Evolutionary conservation across 1,139 yeast genomes (phyloP), one percentile per base, ranked within the genome.

Genomic region (Geotrichum carabidarum): DNA sequence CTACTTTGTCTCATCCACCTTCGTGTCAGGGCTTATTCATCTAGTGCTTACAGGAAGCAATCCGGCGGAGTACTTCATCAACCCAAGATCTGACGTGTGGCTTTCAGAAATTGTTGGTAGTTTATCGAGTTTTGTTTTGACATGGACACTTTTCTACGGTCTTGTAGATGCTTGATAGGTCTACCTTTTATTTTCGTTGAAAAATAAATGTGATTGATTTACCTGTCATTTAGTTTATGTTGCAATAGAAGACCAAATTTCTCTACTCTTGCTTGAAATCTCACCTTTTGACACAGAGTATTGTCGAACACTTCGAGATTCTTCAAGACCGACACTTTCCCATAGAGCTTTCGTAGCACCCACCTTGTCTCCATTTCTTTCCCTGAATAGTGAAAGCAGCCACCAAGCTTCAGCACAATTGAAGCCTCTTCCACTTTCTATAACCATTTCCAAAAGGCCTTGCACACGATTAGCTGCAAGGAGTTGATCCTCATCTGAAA

Each of bases 101-200:
- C 53, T 83, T 2, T 80, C 77, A 47, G 81, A 84, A 14, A 59
- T 86, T 5, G 71, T 80, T 15, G 72, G 83, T 41, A 83, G 83
- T 56, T 65, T 85, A 14, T 81, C 91, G 2, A 88, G 93, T 15
- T 88, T 74, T 65, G 75, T 86, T 31, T 84, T 88, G 84, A 82
- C 86, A 76, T 88, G 96, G 96, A 86, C 95, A 60, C 74, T 88
- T 65, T 80, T 84, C 47, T 84, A 81, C 70, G 94, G 93, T 0
- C 71, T 88, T 62, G 74, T 77, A 8, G 76, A 75, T 49, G 75
- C 72, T 48, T 68, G 55, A 51, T 45, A 67, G 3, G 4, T 6
- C n/a, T 9, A 11, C 7, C 7, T 11, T 34, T 2, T 34, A 34
- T 34, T 34, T 8, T 34, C 7, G 11, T 34, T 34, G 3, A 34